Evolutionary conservation across 1,284 basidiomycete species (phyloP), one percentile per base, ranked within the genome.

Genomic region (Pseudomicrostroma phylloplanum): DNA sequence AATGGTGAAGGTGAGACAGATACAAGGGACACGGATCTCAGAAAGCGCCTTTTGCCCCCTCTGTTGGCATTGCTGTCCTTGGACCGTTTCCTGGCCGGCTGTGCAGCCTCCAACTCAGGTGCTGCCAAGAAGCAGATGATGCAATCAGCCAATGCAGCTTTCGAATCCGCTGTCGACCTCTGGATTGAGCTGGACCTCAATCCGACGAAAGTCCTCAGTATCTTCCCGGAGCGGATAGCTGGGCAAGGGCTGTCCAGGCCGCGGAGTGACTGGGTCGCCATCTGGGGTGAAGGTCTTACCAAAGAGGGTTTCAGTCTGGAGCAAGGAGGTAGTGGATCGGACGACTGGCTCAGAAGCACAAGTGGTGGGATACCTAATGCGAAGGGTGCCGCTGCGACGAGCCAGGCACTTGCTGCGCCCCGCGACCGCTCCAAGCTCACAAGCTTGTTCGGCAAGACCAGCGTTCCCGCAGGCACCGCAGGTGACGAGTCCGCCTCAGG

Each of bases 181-280:
- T 94, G 98, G 78, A 85, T 93, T 57, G 86, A 88, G 49, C 86
- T 94, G 53, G 89, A 97, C 68, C 84, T 91, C 66, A 94, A 96
- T 73, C 94, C 94, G 0, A 91, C 92, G 1, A 91, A 93, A 74
- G 90, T 98, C 0, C 85, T 98, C 13, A 89, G 92, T 0, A 82
- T 97, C 3, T 98, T 90, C 78, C 90, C 92, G 0, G 84, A 88
- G 55, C 83, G 82, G 17, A 86, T 98, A 1, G 85, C 92, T 0
- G 94, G 94, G 3, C 83, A 25, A 13, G 17, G 89, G 39, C 80
- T 97, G 12, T 83, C 87, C 13, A 84, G 88, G 0, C 84, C 87
- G 15, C 84, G 81, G 41, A 76, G 86, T 0, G 82, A 84, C n/a
- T 94, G 92, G 90, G 88, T 93, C 76, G 82, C 84, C 1, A 80